phyloP scores from a whole-genome alignment of 1,284 basidiomycete species.

The Boletus sp. region DNA sequence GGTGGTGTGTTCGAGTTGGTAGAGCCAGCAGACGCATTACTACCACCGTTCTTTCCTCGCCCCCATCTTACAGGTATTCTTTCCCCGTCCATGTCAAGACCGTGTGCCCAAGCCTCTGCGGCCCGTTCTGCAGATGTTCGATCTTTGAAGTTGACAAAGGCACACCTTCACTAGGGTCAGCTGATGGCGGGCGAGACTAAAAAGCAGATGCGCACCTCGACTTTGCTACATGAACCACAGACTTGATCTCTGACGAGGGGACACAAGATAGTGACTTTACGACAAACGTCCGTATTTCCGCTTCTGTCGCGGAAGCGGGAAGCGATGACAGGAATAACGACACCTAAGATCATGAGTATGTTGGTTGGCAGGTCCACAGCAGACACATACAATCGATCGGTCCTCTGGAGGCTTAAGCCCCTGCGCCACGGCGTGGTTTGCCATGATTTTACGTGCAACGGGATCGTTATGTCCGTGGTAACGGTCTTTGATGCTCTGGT shows the following conservation, averaged over 20 bases:
- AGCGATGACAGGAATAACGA: constrained; percentile 90
- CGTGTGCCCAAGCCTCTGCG: constrained; percentile 82
- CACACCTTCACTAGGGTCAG: constrained; percentile 61
- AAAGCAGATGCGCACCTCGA: constrained; percentile 47
- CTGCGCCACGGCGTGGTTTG: constrained; percentile 66
- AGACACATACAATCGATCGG: constrained; percentile 65
- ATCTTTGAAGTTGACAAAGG: constrained; percentile 92
- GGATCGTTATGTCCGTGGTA: constrained; percentile 90
- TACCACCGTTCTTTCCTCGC: constrained; percentile 48
- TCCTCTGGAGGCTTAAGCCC: constrained; percentile 92
- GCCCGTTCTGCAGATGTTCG: constrained; percentile 80
- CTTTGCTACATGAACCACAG: constrained; percentile 82
- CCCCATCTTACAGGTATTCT: constrained; percentile 86
- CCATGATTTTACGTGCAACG: constrained; percentile 85
- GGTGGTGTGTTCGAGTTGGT: constrained; percentile 5
- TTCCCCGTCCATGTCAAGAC: constrained; percentile 80
- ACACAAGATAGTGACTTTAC: constrained; percentile 68
- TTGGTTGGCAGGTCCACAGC: background rate
- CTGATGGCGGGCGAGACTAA: background rate
- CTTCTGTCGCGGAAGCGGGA: constrained; percentile 70
- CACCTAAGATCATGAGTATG: constrained; percentile 50
- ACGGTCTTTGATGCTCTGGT: constrained; percentile 90
- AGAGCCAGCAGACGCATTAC: constrained; percentile 6
- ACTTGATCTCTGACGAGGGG: constrained; percentile 69
- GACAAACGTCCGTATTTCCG: constrained; percentile 74